Evolutionary conservation across 495 filamentous ascomycete genomes (phyloP).

Genomic region (Recurvomyces mirabilis): DNA sequence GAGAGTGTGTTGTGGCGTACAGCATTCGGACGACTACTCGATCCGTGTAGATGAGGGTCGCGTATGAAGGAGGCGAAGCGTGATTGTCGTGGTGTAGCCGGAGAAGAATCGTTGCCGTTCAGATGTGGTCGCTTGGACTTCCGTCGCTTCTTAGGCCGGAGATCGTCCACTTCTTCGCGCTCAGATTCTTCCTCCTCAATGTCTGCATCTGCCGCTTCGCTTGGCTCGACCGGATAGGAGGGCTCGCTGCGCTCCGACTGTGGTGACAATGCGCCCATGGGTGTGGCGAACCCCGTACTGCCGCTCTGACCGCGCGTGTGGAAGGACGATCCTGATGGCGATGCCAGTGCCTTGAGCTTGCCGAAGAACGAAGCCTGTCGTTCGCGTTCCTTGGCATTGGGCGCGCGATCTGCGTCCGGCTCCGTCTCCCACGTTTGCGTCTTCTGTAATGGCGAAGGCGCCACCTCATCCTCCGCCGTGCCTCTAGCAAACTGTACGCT

Average conservation of each 20-base stretch:
- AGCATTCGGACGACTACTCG: slow-evolving; percentile 22
- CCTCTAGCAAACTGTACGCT: slow-evolving; percentile 35
- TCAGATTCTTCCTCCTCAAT: slow-evolving; percentile 32
- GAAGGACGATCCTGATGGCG: slow-evolving; percentile 23
- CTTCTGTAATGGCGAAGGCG: slow-evolving; percentile 17
- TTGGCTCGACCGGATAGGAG: slow-evolving; percentile 18
- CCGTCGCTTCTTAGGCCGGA: slow-evolving; percentile 20
- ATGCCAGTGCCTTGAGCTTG: slow-evolving; percentile 32
- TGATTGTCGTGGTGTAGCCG: slow-evolving; percentile 46
- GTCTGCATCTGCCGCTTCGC: slow-evolving; percentile 30
- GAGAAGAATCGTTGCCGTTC: slow-evolving; percentile 42
- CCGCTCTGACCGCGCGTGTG: slow-evolving; percentile 29
- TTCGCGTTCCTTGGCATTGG: slow-evolving; percentile 15
- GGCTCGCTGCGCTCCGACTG: slow-evolving; percentile 22
- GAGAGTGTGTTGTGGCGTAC: slow-evolving; percentile 50
- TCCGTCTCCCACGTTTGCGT: slow-evolving; percentile 25
- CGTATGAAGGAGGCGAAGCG: slow-evolving; percentile 22
- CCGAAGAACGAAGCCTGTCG: slow-evolving; percentile 26
- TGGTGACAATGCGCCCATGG: slow-evolving; percentile 18
- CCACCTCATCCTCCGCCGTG: slow-evolving; percentile 18
- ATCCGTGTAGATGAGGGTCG: slow-evolving; percentile 19
- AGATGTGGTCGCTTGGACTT: slow-evolving; percentile 26
- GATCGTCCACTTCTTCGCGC: slow-evolving; percentile 18
- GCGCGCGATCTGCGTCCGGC: slow-evolving; percentile 18
- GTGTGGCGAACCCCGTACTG: slow-evolving; percentile 22